phyloP scores from a whole-genome alignment of 495 filamentous ascomycete species.

The Tirmania nivea region DNA sequence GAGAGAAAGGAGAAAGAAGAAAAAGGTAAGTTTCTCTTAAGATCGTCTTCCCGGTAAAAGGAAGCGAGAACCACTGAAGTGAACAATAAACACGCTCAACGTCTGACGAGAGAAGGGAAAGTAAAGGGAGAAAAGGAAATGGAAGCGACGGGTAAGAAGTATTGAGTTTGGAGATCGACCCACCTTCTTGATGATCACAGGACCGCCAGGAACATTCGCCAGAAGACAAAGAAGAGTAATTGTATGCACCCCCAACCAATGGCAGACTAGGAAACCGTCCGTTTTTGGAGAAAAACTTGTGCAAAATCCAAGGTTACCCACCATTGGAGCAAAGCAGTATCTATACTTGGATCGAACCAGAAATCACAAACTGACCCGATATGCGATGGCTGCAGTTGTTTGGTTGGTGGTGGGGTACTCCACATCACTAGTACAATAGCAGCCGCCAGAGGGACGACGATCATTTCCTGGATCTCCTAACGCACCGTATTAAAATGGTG shows the following conservation, averaged over 20 bases:
- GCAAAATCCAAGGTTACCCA: not conserved
- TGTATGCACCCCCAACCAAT: not conserved
- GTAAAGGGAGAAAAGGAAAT: not conserved
- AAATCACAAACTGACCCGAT: not conserved
- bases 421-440: not conserved
- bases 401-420: not conserved
- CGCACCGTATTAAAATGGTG: not conserved
- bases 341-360: not conserved
- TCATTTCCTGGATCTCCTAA: not conserved
- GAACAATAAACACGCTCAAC: not conserved
- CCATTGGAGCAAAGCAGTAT: not conserved
- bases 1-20: not conserved
- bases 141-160: not conserved
- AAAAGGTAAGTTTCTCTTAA: not conserved
- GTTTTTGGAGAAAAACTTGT: not conserved
- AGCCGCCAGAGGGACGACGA: not conserved
- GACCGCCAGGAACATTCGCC: not conserved
- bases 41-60: not conserved
- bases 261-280: not conserved
- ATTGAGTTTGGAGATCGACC: not conserved
- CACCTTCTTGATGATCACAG: not conserved
- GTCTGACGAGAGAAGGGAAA: not conserved
- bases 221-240: not conserved
- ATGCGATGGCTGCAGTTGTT: not conserved
- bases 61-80: not conserved